These are phyloP conservation scores for Musa schizocarpa DNA, from an alignment of 176 grass and related monocot species.

Conservation along the genomic window DNA sequence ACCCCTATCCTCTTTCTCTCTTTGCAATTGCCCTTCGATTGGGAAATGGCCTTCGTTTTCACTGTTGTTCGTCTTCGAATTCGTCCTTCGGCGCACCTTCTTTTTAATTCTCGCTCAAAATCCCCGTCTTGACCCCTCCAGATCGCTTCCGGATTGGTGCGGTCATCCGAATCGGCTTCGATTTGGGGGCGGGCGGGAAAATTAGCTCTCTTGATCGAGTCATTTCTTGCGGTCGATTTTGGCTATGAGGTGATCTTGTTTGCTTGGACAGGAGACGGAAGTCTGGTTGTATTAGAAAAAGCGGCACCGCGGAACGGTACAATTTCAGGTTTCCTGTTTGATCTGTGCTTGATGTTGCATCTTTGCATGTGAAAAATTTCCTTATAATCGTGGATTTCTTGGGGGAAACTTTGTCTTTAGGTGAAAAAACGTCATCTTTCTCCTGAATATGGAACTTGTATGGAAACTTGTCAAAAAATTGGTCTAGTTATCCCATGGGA, in stretches of 20 bases:
- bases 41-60: not conserved
- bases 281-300: not conserved
- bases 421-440: not conserved
- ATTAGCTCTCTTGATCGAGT: not conserved
- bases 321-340: not conserved
- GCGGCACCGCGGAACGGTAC: not conserved
- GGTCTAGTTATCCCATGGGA: not conserved
- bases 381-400: not conserved
- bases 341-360: not conserved
- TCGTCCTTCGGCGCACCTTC: not conserved
- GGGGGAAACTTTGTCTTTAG: not conserved
- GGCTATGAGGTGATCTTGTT: not conserved
- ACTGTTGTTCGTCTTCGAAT: not conserved
- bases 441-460: not conserved
- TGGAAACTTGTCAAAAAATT: not conserved
- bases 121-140: not conserved
- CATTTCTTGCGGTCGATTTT: not conserved
- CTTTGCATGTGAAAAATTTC: not conserved
- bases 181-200: not conserved
- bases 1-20: not conserved
- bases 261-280: not conserved
- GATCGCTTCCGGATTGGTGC: conserved; percentile 2
- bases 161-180: not conserved
- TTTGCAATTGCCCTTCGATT: not conserved
- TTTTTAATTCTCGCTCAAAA: not conserved